Percentiles rank a stretch among this genome's conserved stretches.
Conservation (phyloP, 73 alveolate genomes). For the Stentor roeselii region DNA sequence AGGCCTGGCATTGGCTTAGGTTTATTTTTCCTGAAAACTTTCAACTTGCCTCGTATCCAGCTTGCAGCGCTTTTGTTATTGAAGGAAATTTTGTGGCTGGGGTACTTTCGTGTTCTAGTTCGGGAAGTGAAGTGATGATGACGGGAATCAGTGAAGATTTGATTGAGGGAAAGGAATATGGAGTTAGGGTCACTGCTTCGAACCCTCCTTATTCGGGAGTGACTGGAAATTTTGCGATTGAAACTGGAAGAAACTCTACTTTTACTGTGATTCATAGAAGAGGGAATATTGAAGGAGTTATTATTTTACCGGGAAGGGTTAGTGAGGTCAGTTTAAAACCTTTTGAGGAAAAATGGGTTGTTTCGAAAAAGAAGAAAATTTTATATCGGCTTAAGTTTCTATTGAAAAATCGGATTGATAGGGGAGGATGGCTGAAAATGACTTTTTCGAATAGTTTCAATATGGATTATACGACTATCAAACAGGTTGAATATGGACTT, state of each 20-base stretch:
- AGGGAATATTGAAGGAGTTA: constrained; percentile 40
- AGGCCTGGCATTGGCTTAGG: constrained; percentile 30
- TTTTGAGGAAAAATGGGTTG: constrained; percentile 24
- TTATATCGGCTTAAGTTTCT: constrained; percentile 24
- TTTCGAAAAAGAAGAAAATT: constrained; percentile 26
- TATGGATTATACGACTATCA: constrained; percentile 23
- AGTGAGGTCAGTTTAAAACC: constrained; percentile 36
- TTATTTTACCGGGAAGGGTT: constrained; percentile 40
- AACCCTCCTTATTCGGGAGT: constrained; percentile 48
- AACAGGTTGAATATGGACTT: constrained; percentile 23
- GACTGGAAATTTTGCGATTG: constrained; percentile 39
- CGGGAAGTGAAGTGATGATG: constrained; percentile 31
- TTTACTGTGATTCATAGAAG: constrained; percentile 40
- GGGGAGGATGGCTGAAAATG: constrained; percentile 28
- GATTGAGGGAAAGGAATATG: constrained; percentile 31
- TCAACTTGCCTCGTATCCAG: constrained; percentile 34
- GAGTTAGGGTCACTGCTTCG: constrained; percentile 30
- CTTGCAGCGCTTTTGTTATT: constrained; percentile 15
- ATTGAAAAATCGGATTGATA: constrained; percentile 30
- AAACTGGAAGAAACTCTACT: constrained; percentile 40
- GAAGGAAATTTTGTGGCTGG: constrained; percentile 33
- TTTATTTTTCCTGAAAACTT: constrained; percentile 41
- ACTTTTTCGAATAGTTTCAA: constrained; percentile 30
- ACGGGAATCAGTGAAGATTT: constrained; percentile 32
- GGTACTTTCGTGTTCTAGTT: constrained; percentile 20